These are phyloP conservation scores for Russula foetens DNA, from an alignment of 768 basidiomycete species.

Conservation along the genomic window DNA sequence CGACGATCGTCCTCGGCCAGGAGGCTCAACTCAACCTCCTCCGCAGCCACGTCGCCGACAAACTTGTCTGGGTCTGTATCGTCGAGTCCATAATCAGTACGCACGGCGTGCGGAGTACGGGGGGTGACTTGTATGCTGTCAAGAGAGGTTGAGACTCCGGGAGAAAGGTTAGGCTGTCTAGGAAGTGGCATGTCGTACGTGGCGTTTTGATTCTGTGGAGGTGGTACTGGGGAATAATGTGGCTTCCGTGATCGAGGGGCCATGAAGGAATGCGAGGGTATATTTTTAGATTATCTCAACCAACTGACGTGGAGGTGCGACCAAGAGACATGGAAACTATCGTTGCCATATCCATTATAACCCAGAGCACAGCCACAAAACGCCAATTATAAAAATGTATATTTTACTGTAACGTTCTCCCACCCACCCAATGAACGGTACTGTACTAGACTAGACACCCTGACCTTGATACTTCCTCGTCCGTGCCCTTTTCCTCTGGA, in stretches of 20 bases:
- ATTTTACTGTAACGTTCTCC: no score
- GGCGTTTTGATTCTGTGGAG: background rate
- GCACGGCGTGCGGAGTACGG: constrained; percentile 2
- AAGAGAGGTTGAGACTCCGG: constrained; percentile 4
- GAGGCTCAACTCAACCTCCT: constrained; percentile 22
- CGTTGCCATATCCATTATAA: no score
- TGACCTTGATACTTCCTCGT: constrained; percentile 11
- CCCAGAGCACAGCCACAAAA: no score
- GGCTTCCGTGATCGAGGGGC: background rate
- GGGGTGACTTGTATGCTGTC: constrained; percentile 14
- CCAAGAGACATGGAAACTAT: no score
- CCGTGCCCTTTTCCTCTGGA: constrained; percentile 6
- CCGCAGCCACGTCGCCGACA: constrained; percentile 1
- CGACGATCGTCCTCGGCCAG: constrained; percentile 15
- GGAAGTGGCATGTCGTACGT: background rate
- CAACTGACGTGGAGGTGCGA: background rate
- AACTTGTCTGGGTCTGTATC: background rate
- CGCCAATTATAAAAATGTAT: no score
- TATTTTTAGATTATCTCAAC: no score
- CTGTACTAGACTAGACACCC: background rate
- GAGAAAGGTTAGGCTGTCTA: background rate
- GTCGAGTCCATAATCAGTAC: background rate
- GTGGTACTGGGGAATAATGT: background rate
- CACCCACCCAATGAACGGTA: no score
- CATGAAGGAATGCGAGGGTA: background rate